Base-by-base conservation (phyloP, 768 basidiomycete genomes). In the Tulasnella sp. region DNA sequence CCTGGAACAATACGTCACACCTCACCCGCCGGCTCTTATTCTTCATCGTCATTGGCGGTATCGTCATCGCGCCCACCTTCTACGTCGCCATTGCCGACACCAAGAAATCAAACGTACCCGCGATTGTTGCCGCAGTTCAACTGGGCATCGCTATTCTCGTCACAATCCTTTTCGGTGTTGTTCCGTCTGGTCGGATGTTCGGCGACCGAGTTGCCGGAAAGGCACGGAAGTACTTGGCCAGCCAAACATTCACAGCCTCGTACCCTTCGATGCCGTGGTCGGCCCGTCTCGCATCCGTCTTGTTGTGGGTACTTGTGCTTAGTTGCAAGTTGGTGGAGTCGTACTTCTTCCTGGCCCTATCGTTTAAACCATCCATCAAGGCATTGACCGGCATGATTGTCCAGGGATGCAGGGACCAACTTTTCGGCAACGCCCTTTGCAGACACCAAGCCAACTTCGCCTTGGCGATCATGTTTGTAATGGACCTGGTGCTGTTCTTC, bases 111-210 rank as follows among this genome's bases (percentile, higher is more conserved):
- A 88, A 90, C 26, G 86, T 96, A 18, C 88, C 97, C 2, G 89
- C 94, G 82, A 98, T 99, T 85, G 89, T 99, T 81, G 94, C 94
- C 81, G 94, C 98, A 80, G 93, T 96, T 13, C 96, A 99, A 82
- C 98, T 99, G 86, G 94, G 91, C 86, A 93, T 98, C 78, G 94
- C 96, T 26, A 91, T 95, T 73, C 85, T 91, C 77, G 93, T 92
- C 11, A 94, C 94, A 1, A 86, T 96, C 74, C 87, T 96, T 15
- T 99, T 98, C 84, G 90, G 94, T 29, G 88, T 94, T 82, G 90
- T 99, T 85, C 97, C 97, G 0, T 98, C 96, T 0, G 97, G 96
- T 0, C 91, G 96, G 26, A 98, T 99, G 95, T 99, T 99, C 82
- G 97, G 97, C 44, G 97, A 99, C 83, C 90, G 97, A 77, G 97